Percentiles rank a stretch among this genome's conserved stretches.
These are phyloP conservation scores for Neonectria sp. DNA, from an alignment of 2,329 filamentous ascomycete species.

Conservation along the genomic window DNA sequence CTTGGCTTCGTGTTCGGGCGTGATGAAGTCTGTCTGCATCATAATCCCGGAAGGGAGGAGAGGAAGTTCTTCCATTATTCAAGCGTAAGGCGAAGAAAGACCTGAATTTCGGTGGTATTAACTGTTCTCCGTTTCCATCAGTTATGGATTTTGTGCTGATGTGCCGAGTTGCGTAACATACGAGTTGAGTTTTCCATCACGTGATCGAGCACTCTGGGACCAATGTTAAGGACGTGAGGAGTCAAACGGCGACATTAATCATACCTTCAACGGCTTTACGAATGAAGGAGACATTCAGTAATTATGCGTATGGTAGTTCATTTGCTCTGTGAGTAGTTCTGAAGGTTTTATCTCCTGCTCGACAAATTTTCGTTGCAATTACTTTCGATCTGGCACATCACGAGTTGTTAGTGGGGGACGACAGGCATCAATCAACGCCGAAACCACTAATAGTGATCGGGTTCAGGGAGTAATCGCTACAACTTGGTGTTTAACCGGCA, in stretches of 20 bases:
- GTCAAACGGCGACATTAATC: neutral
- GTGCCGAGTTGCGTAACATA: neutral
- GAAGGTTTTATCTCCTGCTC: too few relatives aligned
- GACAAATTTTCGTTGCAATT: neutral
- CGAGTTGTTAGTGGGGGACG: too few relatives aligned
- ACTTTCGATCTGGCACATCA: neutral
- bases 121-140: neutral
- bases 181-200: neutral
- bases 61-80: constrained; percentile 45
- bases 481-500: too few relatives aligned
- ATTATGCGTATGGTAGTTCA: too few relatives aligned
- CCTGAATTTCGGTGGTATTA: neutral
- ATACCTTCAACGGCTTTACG: neutral
- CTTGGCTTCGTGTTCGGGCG: constrained; percentile 58
- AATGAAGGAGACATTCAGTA: neutral
- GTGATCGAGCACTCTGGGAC: neutral
- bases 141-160: neutral
- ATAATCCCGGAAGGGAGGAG: constrained; percentile 55
- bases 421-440: too few relatives aligned
- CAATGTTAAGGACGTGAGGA: neutral
- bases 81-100: too few relatives aligned
- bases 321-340: too few relatives aligned
- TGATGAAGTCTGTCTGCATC: constrained; percentile 65
- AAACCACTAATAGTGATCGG: neutral
- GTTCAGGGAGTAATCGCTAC: neutral